Base-by-base conservation (phyloP, 345 rosid species). In the Camelina sativa region DNA sequence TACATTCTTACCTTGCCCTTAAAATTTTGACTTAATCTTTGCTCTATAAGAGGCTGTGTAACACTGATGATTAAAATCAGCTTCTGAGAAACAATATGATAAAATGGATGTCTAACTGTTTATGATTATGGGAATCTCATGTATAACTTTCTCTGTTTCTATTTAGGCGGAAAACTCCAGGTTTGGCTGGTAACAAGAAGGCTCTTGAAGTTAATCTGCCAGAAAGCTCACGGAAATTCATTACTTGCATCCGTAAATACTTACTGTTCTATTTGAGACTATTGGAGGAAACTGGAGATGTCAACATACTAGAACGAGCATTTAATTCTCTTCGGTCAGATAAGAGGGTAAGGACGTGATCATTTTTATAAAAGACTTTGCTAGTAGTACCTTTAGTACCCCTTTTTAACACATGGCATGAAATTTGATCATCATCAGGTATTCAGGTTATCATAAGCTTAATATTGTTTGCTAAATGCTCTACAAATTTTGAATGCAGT, bases 181-280 rank as follows among this genome's bases (percentile, higher is more conserved):
- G 91, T 65, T 40, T 86, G 69, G 78, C 93, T 38, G 96, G 90
- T 65, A 94, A 85, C 87, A 94, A 86, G 78, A 94, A 85, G 80
- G 86, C 80, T 65, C 97, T 91, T 74, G 99, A 91, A 81, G 97
- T 92, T 65, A 87, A 90, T 79, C 82, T 95, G 75, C 89, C 97
- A 76, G 97, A 95, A 84, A 95, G 97, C 80, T 95, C 97, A 12
- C 85, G 99, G 69, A 92, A 95, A 70, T 95, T 95, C 84, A 95
- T 95, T 75, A 92, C 99, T 23, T 88, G 99, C 83, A 92, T 95
- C 67, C 79, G 99, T 65, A 95, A 90, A 70, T 92, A 90, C 84
- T 75, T 92, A 67, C 69, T 95, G 78, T 92, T 95, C 74, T 94
- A 94, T 81, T 81, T 95, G 88, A 90, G 82, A 77, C 80, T 92